A percentile compares a stretch with the other conserved stretches of the same genome.
Conservation (phyloP, 2,329 filamentous ascomycete species). For the Scedosporium minutisporum region DNA sequence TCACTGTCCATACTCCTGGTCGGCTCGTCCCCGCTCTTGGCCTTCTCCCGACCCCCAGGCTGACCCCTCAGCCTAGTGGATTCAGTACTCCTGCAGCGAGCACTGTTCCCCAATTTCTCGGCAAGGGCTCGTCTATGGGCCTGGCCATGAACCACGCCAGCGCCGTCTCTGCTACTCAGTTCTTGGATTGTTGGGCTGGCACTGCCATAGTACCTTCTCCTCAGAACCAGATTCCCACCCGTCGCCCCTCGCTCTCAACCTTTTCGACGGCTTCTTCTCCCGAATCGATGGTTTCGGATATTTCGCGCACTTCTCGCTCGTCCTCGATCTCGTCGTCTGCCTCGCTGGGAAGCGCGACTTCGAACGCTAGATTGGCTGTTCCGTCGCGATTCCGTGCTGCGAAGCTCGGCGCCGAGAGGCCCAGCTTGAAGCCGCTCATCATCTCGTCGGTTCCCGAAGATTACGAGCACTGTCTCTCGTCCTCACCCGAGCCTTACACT, state of each 20-base stretch:
- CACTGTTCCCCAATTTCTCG: constrained; percentile 39
- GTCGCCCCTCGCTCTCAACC: constrained; percentile 54
- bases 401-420: constrained; percentile 49
- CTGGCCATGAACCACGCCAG: constrained; percentile 49
- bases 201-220: constrained; percentile 39
- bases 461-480: constrained; percentile 38
- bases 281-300: constrained; percentile 58
- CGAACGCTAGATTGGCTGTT: constrained; percentile 41
- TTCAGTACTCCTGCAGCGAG: constrained; percentile 52
- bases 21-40: constrained; percentile 43
- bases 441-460: constrained; percentile 50
- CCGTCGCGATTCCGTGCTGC: constrained; percentile 54
- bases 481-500: constrained; percentile 49
- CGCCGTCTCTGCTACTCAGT: constrained; percentile 34
- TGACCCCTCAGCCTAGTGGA: constrained; percentile 46
- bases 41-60: constrained; percentile 47
- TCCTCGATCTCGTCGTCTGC: constrained; percentile 57
- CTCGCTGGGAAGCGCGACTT: constrained; percentile 49
- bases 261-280: constrained; percentile 55
- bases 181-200: constrained; percentile 42
- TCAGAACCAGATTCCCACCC: constrained; percentile 35
- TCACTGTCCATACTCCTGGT: constrained; percentile 31
- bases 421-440: constrained; percentile 40
- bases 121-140: constrained; percentile 47
- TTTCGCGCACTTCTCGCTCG: constrained; percentile 51